Evolutionary conservation across 2,329 filamentous ascomycete species (phyloP), one percentile per base, ranked within the genome.

Genomic region (Colletotrichum nymphaeae): DNA sequence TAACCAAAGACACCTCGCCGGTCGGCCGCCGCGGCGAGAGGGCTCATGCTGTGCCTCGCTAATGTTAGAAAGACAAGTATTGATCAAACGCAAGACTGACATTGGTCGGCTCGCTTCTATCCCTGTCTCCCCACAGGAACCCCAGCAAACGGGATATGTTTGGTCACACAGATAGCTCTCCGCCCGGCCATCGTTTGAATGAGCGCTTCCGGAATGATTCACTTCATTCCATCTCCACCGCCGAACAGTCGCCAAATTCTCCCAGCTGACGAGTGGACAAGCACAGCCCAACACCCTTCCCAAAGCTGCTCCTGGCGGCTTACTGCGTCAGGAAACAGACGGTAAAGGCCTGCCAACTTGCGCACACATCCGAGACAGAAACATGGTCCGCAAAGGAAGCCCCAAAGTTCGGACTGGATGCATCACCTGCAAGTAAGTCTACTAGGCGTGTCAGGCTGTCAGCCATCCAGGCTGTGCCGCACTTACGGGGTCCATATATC

Each of bases 341-440:
- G 52, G 52, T 14, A 6, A 6, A 16, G 4, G 14, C 9, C n/a
- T 30, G 24, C 16, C 37, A 26, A n/a, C 26, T 28, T 9, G 42
- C 1, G 14, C 26, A 62, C 11, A n/a, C 16, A 14, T 52, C n/a
- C 5, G 4, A 24, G 19, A 26, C 24, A 30, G 5, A 24, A 32
- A 49, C 28, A 67, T 67, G 56, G 9, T 16, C 28, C 42, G 64
- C 28, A 67, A 60, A n/a, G 56, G 64, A 16, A 67, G 55, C 28
- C 26, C n/a, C 11, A 67, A 67, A 16, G 26, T 53, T 19, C 26
- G 56, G 37, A 67, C 56, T 8, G 55, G 56, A 52, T 60, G 56
- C 22, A 26, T 60, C n/a, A 59, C 64, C 28, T 53, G 56, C 56
- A 60, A 59, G 22, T 60, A 28, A 52, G 64, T 53, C 5, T 49